Percentiles rank a stretch among this genome's conserved stretches.
These are phyloP conservation scores for Sporobolomyces pararoseus DNA, from an alignment of 768 basidiomycete genomes.

Conservation along the genomic window DNA sequence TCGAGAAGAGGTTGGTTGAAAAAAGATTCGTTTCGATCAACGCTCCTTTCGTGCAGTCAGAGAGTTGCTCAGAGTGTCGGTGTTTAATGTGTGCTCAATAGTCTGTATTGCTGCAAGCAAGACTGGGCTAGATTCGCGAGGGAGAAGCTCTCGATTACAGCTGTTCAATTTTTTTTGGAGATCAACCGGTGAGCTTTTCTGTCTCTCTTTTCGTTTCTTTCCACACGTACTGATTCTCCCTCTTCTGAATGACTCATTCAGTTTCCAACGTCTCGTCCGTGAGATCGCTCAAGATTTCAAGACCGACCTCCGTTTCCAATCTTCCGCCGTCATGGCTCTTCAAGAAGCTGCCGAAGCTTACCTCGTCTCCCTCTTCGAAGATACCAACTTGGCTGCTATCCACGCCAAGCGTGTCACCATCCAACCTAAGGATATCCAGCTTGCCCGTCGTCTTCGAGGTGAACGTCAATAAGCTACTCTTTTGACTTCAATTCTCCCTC, in stretches of 20 bases:
- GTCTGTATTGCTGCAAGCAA: no score
- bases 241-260: conserved; percentile 56
- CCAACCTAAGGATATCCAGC: conserved; percentile 56
- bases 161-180: no score
- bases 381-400: conserved; percentile 54
- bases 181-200: no score
- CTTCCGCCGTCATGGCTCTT: conserved; percentile 56
- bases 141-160: no score
- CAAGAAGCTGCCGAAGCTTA: conserved; percentile 59
- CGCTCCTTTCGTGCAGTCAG: no score
- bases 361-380: conserved; percentile 56
- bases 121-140: no score
- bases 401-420: conserved; percentile 67
- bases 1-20: no score
- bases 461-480: not conserved
- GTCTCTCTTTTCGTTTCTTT: not conserved
- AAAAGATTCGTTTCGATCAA: no score
- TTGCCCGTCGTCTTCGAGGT: conserved; percentile 56
- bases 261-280: conserved; percentile 67
- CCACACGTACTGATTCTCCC: conserved; percentile 51
- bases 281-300: conserved; percentile 81
- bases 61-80: no score
- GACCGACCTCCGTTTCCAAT: conserved; percentile 57
- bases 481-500: not conserved
- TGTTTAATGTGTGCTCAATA: no score